Percentiles rank a stretch among this genome's conserved stretches.
phyloP scores from a whole-genome alignment of 176 grass and related monocot species.

The Eragrostis curvula region DNA sequence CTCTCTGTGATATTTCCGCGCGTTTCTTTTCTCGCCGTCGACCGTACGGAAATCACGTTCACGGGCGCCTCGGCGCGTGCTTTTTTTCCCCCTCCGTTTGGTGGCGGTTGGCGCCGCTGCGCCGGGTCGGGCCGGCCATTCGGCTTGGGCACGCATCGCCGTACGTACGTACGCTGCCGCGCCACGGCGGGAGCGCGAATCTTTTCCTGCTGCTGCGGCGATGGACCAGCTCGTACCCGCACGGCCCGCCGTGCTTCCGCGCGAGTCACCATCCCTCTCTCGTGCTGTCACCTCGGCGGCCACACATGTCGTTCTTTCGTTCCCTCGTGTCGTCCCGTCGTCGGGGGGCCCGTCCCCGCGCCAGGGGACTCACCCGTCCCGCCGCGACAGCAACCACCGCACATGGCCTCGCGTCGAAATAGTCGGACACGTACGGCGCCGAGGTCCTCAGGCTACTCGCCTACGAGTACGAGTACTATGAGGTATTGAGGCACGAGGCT shows the following conservation, averaged over 20 bases:
- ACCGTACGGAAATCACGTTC: not conserved
- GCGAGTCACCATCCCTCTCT: too few species aligned
- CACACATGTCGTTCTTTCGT: not conserved
- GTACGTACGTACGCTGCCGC: not conserved
- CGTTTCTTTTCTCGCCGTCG: not conserved
- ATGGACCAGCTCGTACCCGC: not conserved
- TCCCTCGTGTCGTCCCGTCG: not conserved
- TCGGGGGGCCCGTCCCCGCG: not conserved
- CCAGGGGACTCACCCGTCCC: not conserved
- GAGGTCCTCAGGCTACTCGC: not conserved
- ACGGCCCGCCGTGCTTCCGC: too few species aligned
- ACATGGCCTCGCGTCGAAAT: not conserved
- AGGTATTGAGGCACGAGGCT: too few species aligned
- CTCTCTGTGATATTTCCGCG: not conserved
- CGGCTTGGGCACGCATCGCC: not conserved
- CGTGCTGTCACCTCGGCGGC: slow-evolving; percentile 29
- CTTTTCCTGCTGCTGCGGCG: slow-evolving; percentile 14
- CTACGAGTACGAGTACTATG: too few species aligned
- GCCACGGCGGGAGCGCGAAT: slow-evolving; percentile 17
- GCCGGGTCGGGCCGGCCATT: too few species aligned
- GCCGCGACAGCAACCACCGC: not conserved
- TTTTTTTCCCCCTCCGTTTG: not conserved
- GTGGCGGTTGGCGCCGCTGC: not conserved
- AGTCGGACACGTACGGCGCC: not conserved
- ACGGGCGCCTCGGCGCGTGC: not conserved